A percentile compares a stretch with the other conserved stretches of the same genome.
These are phyloP conservation scores for Aegilops umbellulata DNA, from an alignment of 176 grass and related monocot species.

Conservation along the genomic window DNA sequence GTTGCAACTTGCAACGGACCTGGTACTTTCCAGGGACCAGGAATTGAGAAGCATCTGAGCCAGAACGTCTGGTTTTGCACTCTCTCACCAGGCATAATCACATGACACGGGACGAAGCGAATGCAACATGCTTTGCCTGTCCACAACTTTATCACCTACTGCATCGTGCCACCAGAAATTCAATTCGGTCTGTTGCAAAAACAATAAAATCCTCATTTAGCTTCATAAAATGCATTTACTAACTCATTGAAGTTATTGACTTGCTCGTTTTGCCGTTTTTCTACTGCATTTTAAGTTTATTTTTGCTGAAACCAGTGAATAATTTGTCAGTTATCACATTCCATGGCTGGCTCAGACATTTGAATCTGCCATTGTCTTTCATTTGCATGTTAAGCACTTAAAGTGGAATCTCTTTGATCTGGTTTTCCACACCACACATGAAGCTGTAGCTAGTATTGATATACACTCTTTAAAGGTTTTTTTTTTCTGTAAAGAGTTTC, in stretches of 20 bases:
- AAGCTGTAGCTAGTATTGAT: background rate
- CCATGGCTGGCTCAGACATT: background rate
- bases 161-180: conserved; percentile 14
- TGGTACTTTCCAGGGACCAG: conserved; percentile 35
- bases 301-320: conserved; percentile 18
- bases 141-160: conserved; percentile 22
- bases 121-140: conserved; percentile 8
- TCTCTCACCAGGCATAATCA: conserved; percentile 14
- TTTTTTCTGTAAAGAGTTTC: background rate
- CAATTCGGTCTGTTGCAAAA: background rate
- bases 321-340: conserved; percentile 3
- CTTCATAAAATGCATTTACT: background rate
- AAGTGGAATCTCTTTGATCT: background rate
- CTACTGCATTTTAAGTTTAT: background rate
- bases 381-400: conserved; percentile 5
- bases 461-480: no score
- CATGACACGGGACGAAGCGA: conserved; percentile 4
- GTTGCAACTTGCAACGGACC: conserved; percentile 21
- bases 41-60: conserved; percentile 13
- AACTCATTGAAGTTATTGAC: background rate
- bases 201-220: background rate
- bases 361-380: background rate
- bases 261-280: background rate
- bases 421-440: background rate
- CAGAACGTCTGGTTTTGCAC: background rate